Evolutionary conservation across 345 rosid genomes (phyloP), one percentile per base, ranked within the genome.

Genomic region (Noccaea bulbosa): DNA sequence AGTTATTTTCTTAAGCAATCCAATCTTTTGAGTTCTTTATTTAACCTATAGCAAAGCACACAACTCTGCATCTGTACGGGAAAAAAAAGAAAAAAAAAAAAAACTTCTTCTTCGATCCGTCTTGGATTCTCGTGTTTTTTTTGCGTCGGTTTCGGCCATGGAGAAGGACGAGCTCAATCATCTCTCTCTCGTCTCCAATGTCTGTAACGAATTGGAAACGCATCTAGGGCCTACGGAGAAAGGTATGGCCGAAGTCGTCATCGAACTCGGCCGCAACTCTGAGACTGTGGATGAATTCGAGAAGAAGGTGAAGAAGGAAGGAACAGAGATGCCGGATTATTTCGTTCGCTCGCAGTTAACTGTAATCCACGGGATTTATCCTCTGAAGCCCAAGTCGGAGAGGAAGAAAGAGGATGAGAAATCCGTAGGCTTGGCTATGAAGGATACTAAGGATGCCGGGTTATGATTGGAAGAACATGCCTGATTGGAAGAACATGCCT

Each of bases 171-270:
- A 17, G 1, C 0, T 0, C 0, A 1, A n/a, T n/a, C n/a, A n/a
- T n/a, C n/a, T n/a, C n/a, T n/a, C n/a, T n/a, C n/a, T 93, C 11
- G 92, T 93, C 53, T 91, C 97, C 73, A 91, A 93, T 67, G 91
- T 93, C 5, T 85, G 95, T 53, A 81, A 88, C 32, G 97, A 91
- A 66, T 75, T 93, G 11, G 92, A 93, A 63, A 87, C 86, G 8
- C 97, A 91, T 69, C 32, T 93, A 16, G 95, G 97, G 27, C 62
- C 83, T n/a, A 88, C 81, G 7, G 92, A 89, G 49, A 89, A 93
- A 62, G 87, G 85, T 8, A 54, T 91, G 46, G 96, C 95, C 6
- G 97, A 89, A 67, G 91, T 81, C 72, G 80, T 93, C 16, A 89
- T 88, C 75, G 93, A 93, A 32, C 81, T n/a, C 27, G 86, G 82